phyloP scores from a whole-genome alignment of 345 rosid species.

The Boechera retrofracta region DNA sequence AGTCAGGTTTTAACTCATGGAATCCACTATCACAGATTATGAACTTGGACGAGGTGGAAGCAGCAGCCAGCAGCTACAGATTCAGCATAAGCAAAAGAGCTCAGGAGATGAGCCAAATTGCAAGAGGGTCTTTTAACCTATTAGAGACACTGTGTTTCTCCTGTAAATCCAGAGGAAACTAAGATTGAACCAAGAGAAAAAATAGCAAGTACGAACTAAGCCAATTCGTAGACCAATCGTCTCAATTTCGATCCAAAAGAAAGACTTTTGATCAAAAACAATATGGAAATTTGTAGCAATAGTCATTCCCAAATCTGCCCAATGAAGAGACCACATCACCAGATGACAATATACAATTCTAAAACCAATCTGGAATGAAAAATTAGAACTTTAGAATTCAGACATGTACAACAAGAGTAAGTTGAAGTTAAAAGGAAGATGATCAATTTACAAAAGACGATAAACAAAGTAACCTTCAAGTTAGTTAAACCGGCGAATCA shows the following conservation, averaged over 20 bases:
- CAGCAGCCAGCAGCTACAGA: neutral
- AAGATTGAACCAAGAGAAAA: neutral
- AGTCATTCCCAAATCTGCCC: neutral
- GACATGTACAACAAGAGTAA: neutral
- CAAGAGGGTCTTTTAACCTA: neutral
- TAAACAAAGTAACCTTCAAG: neutral
- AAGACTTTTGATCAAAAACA: neutral
- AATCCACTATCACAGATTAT: neutral
- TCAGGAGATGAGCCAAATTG: neutral
- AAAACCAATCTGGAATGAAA: constrained; percentile 5
- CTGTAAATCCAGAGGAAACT: too few species aligned
- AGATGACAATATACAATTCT: constrained; percentile 10
- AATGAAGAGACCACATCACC: neutral
- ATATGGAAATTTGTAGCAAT: neutral
- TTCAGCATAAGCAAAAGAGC: neutral
- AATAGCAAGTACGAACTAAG: neutral
- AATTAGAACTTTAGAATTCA: constrained; percentile 19
- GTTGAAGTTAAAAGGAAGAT: constrained; percentile 5
- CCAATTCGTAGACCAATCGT: neutral
- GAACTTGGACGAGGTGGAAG: neutral
- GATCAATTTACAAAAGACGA: constrained; percentile 35
- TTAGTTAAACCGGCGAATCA: neutral
- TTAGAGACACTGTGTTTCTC: too few species aligned
- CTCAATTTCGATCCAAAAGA: neutral
- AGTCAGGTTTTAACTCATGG: neutral